Percentiles rank a stretch among this genome's conserved stretches.
Conservation (phyloP, 805 yeast genomes). For the Brettanomyces nanus region DNA sequence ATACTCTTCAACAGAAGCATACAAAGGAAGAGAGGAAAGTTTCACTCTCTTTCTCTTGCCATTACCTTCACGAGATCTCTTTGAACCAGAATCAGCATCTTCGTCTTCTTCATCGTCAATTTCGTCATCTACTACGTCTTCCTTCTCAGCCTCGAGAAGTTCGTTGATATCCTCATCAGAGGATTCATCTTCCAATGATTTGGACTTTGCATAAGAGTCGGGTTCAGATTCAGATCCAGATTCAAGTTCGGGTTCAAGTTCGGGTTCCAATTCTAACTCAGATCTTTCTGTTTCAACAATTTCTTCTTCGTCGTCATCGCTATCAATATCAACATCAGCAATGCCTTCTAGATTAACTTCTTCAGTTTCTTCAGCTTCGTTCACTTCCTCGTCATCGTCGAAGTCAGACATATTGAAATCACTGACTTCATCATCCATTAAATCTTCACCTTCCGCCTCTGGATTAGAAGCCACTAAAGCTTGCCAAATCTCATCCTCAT, state of each 20-base stretch:
- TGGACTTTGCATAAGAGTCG: not conserved
- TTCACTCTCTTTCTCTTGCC: constrained; percentile 33
- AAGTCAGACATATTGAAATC: constrained; percentile 33
- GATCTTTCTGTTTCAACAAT: constrained; percentile 10
- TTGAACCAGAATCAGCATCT: constrained; percentile 17
- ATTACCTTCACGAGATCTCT: constrained; percentile 13
- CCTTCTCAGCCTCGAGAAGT: not conserved
- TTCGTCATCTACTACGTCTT: constrained; percentile 4
- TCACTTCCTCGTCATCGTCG: constrained; percentile 20
- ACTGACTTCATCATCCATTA: constrained; percentile 27
- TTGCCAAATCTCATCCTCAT: constrained; percentile 53
- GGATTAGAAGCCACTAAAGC: constrained; percentile 53
- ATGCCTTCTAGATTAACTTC: constrained; percentile 23
- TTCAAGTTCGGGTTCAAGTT: not conserved
- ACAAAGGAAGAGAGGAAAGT: constrained; percentile 65
- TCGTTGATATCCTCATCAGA: constrained; percentile 28
- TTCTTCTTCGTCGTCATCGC: constrained; percentile 24
- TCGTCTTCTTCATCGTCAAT: constrained; percentile 19
- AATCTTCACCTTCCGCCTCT: constrained; percentile 40
- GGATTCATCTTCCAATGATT: not conserved
- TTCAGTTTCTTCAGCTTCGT: constrained; percentile 17
- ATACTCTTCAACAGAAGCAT: constrained; percentile 86
- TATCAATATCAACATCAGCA: constrained; percentile 28
- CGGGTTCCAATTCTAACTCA: constrained; percentile 4
- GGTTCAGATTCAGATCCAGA: not conserved